Evolutionary conservation across 2,329 filamentous ascomycete genomes (phyloP), one percentile per base, ranked within the genome.

Genomic region (Zasmidium cellare): DNA sequence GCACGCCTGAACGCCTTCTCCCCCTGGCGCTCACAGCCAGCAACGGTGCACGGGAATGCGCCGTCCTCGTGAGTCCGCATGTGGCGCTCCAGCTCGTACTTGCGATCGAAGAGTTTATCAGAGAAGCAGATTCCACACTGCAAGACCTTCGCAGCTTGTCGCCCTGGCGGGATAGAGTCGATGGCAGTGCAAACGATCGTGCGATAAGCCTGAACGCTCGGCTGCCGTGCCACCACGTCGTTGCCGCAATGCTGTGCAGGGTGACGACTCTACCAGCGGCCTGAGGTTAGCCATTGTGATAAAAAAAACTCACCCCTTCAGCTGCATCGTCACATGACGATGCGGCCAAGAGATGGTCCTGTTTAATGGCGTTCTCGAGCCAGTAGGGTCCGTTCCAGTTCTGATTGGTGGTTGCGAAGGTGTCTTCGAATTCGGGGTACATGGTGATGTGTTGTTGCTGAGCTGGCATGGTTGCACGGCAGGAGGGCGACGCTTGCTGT

Each of bases 71-170:
- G 61, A 18, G 55, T 61, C 12, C 38, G 45, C 64, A 65, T 65
- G 50, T 69, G 65, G 9, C 64, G 59, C 41, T 65, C 48, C 3
- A 67, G 58, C n/a, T 69, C 65, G 20, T 60, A 64, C 20, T 60
- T 61, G 46, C 65, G 59, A 24, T 63, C 57, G 63, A 65, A 69
- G 2, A 59, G 57, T 9, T 46, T 58, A 2, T 49, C 55, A 19
- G 61, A 63, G 18, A 31, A 57, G 56, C 65, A 67, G 38, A 63
- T 28, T 16, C 57, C 54, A 45, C 67, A 67, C 31, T 56, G 56
- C 9, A 61, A 55, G 20, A 54, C 59, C 38, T 55, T 63, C 18
- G 41, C 18, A 19, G 31, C 12, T 16, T 57, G 51, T 1, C 57
- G 35, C 11, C 46, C 59, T 14, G 56, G 24, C 14, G 56, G 51